These are phyloP conservation scores for Raphidocelis subcapitata DNA, from an alignment of 139 green algal species.

Conservation along the genomic window DNA sequence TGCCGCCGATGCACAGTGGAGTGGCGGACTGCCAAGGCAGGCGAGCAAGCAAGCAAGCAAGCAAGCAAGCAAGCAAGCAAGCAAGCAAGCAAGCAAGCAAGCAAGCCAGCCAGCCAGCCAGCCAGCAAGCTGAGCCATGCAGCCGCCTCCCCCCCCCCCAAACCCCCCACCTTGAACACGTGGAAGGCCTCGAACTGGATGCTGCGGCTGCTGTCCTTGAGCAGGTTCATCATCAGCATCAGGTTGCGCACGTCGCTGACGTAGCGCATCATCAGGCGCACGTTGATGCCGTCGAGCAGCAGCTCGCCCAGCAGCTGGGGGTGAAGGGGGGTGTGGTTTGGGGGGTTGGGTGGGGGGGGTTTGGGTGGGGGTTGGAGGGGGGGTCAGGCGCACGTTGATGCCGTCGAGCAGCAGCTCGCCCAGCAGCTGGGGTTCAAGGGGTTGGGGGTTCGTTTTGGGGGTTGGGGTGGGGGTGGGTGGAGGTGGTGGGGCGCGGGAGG, in stretches of 20 bases:
- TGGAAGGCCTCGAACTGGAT: conserved; percentile 99
- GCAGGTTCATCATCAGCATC: conserved; percentile 92
- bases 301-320: conserved; percentile 88
- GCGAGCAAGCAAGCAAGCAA: background rate
- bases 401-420: conserved; percentile 91
- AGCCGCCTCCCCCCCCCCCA: background rate
- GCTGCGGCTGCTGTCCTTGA: conserved; percentile 81
- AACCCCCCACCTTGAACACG: conserved; percentile 89
- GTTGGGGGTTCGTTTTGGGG: no score
- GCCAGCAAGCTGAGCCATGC: background rate
- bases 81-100: background rate
- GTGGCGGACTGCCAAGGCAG: background rate
- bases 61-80: background rate
- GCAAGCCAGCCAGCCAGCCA: background rate
- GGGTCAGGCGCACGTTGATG: conserved; percentile 80
- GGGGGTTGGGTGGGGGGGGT: no score
- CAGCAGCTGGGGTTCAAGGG: no score
- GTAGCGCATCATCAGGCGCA: conserved; percentile 89
- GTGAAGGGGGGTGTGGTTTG: conserved; percentile 1
- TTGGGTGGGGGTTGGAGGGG: no score
- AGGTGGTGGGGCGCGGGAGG: no score
- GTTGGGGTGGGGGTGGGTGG: no score
- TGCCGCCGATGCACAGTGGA: no score
- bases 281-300: conserved; percentile 84
- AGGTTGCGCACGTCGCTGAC: conserved; percentile 86